phyloP scores from a whole-genome alignment of 495 filamentous ascomycete species.

The Xylaria venustula region DNA sequence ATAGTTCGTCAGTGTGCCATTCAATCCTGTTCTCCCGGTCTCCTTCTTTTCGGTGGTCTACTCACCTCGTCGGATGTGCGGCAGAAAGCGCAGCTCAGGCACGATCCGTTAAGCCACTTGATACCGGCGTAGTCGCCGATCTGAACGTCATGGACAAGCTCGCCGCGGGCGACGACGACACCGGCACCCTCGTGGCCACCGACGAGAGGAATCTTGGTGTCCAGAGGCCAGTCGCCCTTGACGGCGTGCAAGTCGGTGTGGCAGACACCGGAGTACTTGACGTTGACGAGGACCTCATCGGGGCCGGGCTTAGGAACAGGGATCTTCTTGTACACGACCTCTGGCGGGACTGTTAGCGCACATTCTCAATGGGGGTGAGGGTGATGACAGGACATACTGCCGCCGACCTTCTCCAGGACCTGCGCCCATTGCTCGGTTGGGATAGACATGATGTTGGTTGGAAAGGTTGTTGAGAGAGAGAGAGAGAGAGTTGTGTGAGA shows the following conservation, averaged over 20 bases:
- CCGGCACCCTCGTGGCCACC: slow-evolving; percentile 95
- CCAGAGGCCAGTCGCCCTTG: slow-evolving; percentile 84
- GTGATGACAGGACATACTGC: slow-evolving; percentile 43
- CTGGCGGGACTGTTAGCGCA: slow-evolving; percentile 29
- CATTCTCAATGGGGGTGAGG: not conserved
- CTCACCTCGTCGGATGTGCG: slow-evolving; percentile 48
- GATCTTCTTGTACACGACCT: slow-evolving; percentile 77
- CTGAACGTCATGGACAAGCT: slow-evolving; percentile 68
- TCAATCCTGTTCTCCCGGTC: not conserved
- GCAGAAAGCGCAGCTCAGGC: slow-evolving; percentile 78
- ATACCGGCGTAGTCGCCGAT: slow-evolving; percentile 82
- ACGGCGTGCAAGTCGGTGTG: slow-evolving; percentile 86
- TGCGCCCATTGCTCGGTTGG: slow-evolving; percentile 84
- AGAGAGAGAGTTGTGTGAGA: not conserved
- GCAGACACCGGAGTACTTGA: slow-evolving; percentile 92
- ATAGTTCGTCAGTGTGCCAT: slow-evolving; percentile 32
- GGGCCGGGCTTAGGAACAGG: slow-evolving; percentile 74
- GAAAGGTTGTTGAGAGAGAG: not conserved
- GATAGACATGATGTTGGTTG: slow-evolving; percentile 41
- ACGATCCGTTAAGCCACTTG: slow-evolving; percentile 89
- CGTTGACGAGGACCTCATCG: slow-evolving; percentile 86
- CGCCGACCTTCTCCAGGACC: slow-evolving; percentile 75
- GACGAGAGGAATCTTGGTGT: slow-evolving; percentile 76
- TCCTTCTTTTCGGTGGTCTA: no score
- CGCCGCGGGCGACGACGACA: slow-evolving; percentile 75